These are phyloP conservation scores for Pycnococcus provasolii DNA, from an alignment of 139 green algal genomes.

Conservation along the genomic window DNA sequence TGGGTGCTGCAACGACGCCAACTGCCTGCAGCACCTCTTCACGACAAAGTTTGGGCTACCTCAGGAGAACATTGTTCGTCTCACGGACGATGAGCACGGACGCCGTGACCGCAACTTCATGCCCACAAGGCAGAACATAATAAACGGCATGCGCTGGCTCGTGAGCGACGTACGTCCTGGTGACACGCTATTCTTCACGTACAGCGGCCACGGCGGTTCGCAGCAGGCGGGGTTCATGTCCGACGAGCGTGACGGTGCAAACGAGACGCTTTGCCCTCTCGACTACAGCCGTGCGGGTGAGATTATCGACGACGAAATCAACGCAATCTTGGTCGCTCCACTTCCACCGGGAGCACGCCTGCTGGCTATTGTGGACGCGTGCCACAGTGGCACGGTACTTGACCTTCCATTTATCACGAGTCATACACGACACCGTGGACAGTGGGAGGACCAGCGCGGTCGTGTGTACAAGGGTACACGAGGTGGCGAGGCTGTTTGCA, in stretches of 20 bases:
- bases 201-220: background rate
- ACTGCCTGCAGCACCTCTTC: slow-evolving; percentile 34
- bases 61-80: slow-evolving; percentile 26
- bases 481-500: slow-evolving; percentile 28
- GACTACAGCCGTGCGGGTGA: slow-evolving; percentile 10
- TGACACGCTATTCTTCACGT: slow-evolving; percentile 3
- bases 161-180: background rate
- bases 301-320: slow-evolving; percentile 34
- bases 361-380: slow-evolving; percentile 29
- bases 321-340: slow-evolving; percentile 26
- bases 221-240: slow-evolving; percentile 15
- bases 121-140: slow-evolving; percentile 31
- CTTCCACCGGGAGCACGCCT: slow-evolving; percentile 19
- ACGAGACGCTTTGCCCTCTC: slow-evolving; percentile 20
- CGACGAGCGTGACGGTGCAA: background rate
- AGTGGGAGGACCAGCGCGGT: slow-evolving; percentile 21
- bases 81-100: slow-evolving; percentile 25
- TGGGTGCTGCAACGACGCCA: slow-evolving; percentile 33
- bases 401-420: slow-evolving; percentile 28
- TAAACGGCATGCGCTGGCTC: slow-evolving; percentile 26
- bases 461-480: slow-evolving; percentile 16
- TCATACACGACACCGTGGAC: background rate
- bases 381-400: slow-evolving; percentile 30
- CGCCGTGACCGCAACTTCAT: slow-evolving; percentile 6
- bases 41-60: slow-evolving; percentile 29